Evolutionary conservation across 345 rosid genomes (phyloP).

Genomic region (Syzygium grande): DNA sequence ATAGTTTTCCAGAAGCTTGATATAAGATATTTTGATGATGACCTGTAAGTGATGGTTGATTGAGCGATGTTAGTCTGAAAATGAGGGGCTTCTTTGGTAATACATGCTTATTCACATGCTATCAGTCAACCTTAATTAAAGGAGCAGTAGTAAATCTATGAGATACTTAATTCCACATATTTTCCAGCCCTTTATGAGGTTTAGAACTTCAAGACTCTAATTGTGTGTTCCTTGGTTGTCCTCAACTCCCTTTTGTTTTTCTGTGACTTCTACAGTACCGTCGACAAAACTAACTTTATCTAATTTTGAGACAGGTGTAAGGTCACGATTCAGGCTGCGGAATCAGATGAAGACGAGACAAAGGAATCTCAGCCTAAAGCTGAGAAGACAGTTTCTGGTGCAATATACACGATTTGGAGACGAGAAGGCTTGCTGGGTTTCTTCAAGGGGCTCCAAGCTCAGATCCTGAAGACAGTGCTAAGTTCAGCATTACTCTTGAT

Average conservation of each 20-base stretch:
- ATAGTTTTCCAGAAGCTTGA: not conserved
- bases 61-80: not conserved
- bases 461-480: slow-evolving; percentile 86
- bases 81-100: not conserved
- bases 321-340: slow-evolving; percentile 80
- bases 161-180: not conserved
- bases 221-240: not conserved
- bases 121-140: not conserved
- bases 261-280: not conserved
- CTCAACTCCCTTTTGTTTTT: not conserved
- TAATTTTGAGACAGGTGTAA: slow-evolving; percentile 53
- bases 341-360: slow-evolving; percentile 32
- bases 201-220: not conserved
- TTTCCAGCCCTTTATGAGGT: not conserved
- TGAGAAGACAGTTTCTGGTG: slow-evolving; percentile 41
- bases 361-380: slow-evolving; percentile 20
- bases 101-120: not conserved
- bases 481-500: slow-evolving; percentile 91
- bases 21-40: not conserved
- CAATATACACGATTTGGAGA: slow-evolving; percentile 56
- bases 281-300: not conserved
- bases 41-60: not conserved
- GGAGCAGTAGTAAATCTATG: not conserved
- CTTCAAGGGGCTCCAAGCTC: slow-evolving; percentile 83
- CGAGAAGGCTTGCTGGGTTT: slow-evolving; percentile 77